phyloP scores from a whole-genome alignment of 2,329 filamentous ascomycete genomes.

The Aspergillus texensis region DNA sequence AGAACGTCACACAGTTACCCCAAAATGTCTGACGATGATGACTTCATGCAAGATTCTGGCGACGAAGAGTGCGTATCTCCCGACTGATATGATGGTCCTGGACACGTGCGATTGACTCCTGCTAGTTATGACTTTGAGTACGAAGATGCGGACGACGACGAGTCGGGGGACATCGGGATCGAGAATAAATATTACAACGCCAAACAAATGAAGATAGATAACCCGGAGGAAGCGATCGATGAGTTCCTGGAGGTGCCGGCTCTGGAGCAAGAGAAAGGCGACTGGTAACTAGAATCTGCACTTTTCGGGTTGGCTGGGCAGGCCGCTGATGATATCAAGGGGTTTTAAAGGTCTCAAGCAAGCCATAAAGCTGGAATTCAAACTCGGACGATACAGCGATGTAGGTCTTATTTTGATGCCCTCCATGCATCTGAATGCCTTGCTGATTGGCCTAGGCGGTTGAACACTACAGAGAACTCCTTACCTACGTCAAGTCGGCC shows the following conservation, averaged over 20 bases:
- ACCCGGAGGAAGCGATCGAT: slow-evolving; percentile 83
- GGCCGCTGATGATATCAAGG: slow-evolving; percentile 40
- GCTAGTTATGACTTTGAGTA: slow-evolving; percentile 92
- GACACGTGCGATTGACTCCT: slow-evolving; percentile 27
- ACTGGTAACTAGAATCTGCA: slow-evolving; percentile 64
- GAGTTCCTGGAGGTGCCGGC: slow-evolving; percentile 89
- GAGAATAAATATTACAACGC: slow-evolving; percentile 99
- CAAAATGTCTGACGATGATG: slow-evolving; percentile 78
- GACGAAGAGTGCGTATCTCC: slow-evolving; percentile 70
- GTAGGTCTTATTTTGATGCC: slow-evolving; percentile 48
- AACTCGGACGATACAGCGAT: slow-evolving; percentile 82
- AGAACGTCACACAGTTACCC: not conserved
- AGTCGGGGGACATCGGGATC: slow-evolving; percentile 86
- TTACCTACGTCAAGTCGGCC: slow-evolving; percentile 95
- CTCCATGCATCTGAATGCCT: not conserved
- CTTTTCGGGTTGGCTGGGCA: not conserved
- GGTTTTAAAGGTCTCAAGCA: slow-evolving; percentile 98
- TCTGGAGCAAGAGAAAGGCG: slow-evolving; percentile 86
- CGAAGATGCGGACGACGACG: slow-evolving; percentile 88
- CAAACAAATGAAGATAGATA: slow-evolving; percentile 88
- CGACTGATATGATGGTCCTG: not conserved
- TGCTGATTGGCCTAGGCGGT: slow-evolving; percentile 64
- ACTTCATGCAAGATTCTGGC: slow-evolving; percentile 92
- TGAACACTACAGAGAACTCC: slow-evolving; percentile 88
- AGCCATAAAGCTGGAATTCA: slow-evolving; percentile 96